phyloP scores from a whole-genome alignment of 805 yeast species.

The Sugiyamaella valdiviana region DNA sequence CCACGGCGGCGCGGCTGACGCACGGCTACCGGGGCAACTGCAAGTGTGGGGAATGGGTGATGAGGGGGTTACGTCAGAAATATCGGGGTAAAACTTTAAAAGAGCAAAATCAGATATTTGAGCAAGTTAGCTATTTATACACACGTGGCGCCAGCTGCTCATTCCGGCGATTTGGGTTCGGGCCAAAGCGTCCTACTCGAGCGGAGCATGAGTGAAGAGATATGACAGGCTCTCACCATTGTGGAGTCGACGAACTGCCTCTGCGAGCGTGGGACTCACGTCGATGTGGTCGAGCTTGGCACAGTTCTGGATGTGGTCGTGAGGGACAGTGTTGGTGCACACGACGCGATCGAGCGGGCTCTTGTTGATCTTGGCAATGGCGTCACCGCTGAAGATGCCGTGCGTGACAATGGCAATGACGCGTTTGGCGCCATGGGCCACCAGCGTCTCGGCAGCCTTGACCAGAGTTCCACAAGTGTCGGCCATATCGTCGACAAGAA shows the following conservation, averaged over 20 bases:
- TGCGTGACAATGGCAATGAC: constrained; percentile 95
- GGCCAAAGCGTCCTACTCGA: constrained; percentile 9
- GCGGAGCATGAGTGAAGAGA: constrained; percentile 65
- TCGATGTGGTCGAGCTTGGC: constrained; percentile 75
- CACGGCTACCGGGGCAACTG: too few relatives aligned
- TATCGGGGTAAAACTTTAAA: too few relatives aligned
- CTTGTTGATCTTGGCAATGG: constrained; percentile 62
- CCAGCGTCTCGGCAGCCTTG: constrained; percentile 84
- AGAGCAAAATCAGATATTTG: too few relatives aligned
- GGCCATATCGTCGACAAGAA: constrained; percentile 95
- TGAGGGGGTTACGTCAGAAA: too few relatives aligned
- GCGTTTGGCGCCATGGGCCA: constrained; percentile 71
- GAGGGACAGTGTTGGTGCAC: constrained; percentile 91
- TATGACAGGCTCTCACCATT: constrained; percentile 94
- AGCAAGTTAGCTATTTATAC: too few relatives aligned
- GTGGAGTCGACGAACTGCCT: constrained; percentile 88
- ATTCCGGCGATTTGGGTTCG: too few relatives aligned
- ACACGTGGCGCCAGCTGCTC: too few relatives aligned
- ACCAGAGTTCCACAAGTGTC: constrained; percentile 97
- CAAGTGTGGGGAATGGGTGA: too few relatives aligned
- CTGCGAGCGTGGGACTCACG: constrained; percentile 82
- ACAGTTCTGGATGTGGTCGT: constrained; percentile 58
- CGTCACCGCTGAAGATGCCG: constrained; percentile 85
- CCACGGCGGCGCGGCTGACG: neutral
- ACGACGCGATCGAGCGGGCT: constrained; percentile 67